Evolutionary conservation across 805 yeast species (phyloP).

Genomic region (Spathaspora gorwiae): DNA sequence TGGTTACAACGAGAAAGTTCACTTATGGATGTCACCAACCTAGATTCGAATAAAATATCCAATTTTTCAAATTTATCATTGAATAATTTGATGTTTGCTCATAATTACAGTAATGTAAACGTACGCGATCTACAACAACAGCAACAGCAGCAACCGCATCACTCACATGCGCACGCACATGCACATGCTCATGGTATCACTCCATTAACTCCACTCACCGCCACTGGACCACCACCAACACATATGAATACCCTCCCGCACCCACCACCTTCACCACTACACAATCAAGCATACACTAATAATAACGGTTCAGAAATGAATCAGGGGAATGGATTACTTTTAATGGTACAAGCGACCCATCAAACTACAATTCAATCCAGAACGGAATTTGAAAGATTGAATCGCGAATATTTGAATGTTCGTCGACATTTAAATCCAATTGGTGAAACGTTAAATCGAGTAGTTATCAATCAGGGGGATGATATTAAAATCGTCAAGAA

Average conservation of each 20-base stretch:
- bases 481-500: constrained; percentile 23
- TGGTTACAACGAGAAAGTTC: constrained; percentile 82
- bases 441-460: constrained; percentile 54
- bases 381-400: constrained; percentile 73
- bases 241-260: not conserved
- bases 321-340: constrained; percentile 19
- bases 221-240: not conserved
- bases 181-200: too few species aligned
- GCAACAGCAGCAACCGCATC: constrained; percentile 1
- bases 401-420: constrained; percentile 68
- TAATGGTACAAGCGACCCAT: constrained; percentile 25
- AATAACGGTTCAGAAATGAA: not conserved
- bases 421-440: constrained; percentile 70
- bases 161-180: not conserved
- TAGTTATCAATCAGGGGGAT: constrained; percentile 19
- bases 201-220: constrained; percentile 6
- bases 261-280: not conserved
- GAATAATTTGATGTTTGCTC: constrained; percentile 37
- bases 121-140: constrained; percentile 9
- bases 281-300: not conserved
- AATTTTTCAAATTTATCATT: constrained; percentile 38
- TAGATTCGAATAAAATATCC: constrained; percentile 25
- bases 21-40: constrained; percentile 49
- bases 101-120: constrained; percentile 18
- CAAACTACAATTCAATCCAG: constrained; percentile 54